Evolutionary conservation across 2,329 filamentous ascomycete genomes (phyloP), one percentile per base, ranked within the genome.

Genomic region (Ophiostoma sp.): DNA sequence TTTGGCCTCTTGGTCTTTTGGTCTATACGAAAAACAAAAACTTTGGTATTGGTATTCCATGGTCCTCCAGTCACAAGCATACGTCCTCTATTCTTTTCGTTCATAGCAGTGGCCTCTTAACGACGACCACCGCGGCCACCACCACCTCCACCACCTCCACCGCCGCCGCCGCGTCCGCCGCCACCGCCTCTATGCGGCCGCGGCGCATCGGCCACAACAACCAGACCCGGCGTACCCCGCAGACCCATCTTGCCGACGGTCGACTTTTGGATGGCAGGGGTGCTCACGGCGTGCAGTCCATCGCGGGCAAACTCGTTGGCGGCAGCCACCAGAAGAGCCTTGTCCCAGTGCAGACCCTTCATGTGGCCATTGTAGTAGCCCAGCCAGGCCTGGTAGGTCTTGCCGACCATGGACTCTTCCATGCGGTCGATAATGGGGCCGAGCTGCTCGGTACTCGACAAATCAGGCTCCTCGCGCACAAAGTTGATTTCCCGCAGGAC

Each of bases 181-280:
- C 75, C 72, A 2, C 74, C 63, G 31, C 73, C 72, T 22, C 69
- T 72, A n/a, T 33, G 59, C n/a, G 9, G 15, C 25, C 73, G 74
- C 3, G 84, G 84, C 28, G 81, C 80, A 71, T 86, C 83, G 0
- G 85, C 82, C 12, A 85, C 81, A 19, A 86, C 78, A 4, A 81
- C 82, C 15, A 90, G 78, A 0, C 88, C 88, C 48, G 78, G 82
- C 1, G 84, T 83, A 9, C 87, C 87, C 74, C 84, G 84, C 66
- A 90, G 78, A 0, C 87, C 87, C 88, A 90, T 90, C 83, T 89
- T 90, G 9, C 83, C 81, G 5, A 88, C 83, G 0, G 82, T 84
- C 52, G 78, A 82, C 79, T 85, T 86, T 74, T 81, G 79, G 1
- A 90, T 79, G 0, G 80, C 63, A 0, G 88, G 88, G 0, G 84